Evolutionary conservation across 139 green algal genomes (phyloP).

Genomic region (Desmodesmus armatus): DNA sequence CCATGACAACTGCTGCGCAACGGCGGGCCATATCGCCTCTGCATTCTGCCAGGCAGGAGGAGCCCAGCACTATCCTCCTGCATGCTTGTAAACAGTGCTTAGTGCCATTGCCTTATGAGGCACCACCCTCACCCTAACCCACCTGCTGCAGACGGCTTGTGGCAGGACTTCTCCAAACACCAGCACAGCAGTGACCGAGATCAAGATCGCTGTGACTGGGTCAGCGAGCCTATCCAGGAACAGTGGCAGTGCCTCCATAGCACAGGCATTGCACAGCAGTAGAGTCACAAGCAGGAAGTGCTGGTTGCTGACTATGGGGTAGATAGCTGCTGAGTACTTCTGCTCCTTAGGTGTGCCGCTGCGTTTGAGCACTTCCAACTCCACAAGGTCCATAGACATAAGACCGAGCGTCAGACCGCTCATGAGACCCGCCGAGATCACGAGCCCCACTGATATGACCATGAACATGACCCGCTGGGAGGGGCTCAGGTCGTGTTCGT

Average conservation of each 20-base stretch:
- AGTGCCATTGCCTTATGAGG: no score
- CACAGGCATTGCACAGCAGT: conserved; percentile 75
- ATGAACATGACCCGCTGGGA: background rate
- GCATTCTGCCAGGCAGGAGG: no score
- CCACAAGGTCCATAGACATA: conserved; percentile 68
- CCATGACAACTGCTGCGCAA: no score
- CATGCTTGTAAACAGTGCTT: no score
- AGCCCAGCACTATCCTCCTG: no score
- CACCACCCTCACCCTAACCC: no score
- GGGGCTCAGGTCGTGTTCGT: background rate
- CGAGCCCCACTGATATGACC: conserved; percentile 23
- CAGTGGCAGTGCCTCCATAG: conserved; percentile 79
- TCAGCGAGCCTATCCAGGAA: conserved; percentile 81
- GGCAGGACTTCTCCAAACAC: conserved; percentile 92
- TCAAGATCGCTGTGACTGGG: conserved; percentile 73
- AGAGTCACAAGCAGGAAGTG: conserved; percentile 77
- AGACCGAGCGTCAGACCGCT: conserved; percentile 88
- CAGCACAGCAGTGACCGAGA: conserved; percentile 84
- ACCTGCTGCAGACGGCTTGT: conserved; percentile 87
- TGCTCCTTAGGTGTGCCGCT: conserved; percentile 65
- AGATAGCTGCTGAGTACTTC: conserved; percentile 53
- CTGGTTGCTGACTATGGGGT: conserved; percentile 36
- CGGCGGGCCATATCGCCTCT: no score
- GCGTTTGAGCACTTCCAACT: conserved; percentile 79
- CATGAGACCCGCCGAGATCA: conserved; percentile 64